These are phyloP conservation scores for Trichoderma sp. DNA, from an alignment of 2,329 filamentous ascomycete genomes.

Conservation along the genomic window DNA sequence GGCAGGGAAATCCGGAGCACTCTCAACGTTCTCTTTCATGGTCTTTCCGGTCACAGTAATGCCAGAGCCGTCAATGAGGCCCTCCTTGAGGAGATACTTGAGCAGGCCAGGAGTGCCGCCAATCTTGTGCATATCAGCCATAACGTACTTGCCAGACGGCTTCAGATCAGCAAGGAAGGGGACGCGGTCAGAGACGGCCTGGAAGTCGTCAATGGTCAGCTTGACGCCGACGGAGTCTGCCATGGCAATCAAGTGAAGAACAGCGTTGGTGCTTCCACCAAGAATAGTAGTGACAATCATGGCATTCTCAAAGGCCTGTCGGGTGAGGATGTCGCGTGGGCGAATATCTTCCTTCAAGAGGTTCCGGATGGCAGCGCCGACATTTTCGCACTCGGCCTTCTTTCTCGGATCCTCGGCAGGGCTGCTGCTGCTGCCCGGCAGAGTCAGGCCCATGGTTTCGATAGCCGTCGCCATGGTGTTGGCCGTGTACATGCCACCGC, in stretches of 20 bases:
- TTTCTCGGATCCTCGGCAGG: constrained; percentile 73
- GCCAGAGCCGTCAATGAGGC: constrained; percentile 74
- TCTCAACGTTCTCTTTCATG: constrained; percentile 76
- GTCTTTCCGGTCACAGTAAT: constrained; percentile 88
- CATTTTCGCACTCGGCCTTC: constrained; percentile 65
- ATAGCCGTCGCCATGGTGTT: constrained; percentile 92
- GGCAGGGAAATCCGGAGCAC: constrained; percentile 68
- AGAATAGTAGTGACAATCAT: constrained; percentile 82
- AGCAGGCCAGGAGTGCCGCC: constrained; percentile 84
- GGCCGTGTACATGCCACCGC: constrained; percentile 87
- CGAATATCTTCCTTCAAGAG: constrained; percentile 73
- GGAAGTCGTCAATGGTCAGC: constrained; percentile 83
- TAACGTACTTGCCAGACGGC: constrained; percentile 82
- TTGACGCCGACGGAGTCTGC: constrained; percentile 78
- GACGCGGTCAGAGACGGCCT: constrained; percentile 72
- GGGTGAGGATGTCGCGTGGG: constrained; percentile 74
- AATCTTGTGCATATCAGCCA: constrained; percentile 79
- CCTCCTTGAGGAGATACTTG: constrained; percentile 81
- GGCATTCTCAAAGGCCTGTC: constrained; percentile 78
- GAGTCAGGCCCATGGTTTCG: constrained; percentile 83
- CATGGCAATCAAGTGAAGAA: constrained; percentile 80
- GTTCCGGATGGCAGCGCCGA: constrained; percentile 71
- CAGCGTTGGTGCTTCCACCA: constrained; percentile 81
- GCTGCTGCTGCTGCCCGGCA: constrained; percentile 78
- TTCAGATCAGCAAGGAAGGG: constrained; percentile 81